These are phyloP conservation scores for Odontarrhena argentea DNA, from an alignment of 345 rosid species.

Conservation along the genomic window DNA sequence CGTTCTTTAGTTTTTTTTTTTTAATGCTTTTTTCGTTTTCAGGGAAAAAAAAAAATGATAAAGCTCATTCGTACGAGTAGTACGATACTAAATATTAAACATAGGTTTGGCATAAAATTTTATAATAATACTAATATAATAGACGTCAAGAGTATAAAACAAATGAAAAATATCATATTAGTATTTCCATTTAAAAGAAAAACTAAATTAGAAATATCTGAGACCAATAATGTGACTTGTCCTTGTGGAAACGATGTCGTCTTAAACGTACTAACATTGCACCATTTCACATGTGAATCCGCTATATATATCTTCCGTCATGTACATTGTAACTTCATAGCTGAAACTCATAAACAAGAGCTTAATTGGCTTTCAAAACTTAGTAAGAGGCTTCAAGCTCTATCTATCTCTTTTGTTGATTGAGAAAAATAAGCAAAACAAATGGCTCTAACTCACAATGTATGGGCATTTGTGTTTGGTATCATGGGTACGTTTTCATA, in stretches of 20 bases:
- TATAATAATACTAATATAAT: constrained; percentile 33
- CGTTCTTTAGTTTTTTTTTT: constrained; percentile 31
- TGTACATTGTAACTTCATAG: constrained; percentile 33
- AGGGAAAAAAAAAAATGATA: background rate
- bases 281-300: constrained; percentile 37
- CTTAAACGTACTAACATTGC: constrained; percentile 28
- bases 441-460: constrained; percentile 41
- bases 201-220: constrained; percentile 34
- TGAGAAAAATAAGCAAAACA: constrained; percentile 10
- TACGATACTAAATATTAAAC: constrained; percentile 13
- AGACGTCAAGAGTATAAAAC: constrained; percentile 36
- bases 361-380: constrained; percentile 32
- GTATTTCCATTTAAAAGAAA: constrained; percentile 14
- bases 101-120: constrained; percentile 25
- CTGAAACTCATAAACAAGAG: constrained; percentile 31
- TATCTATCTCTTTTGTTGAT: constrained; percentile 27
- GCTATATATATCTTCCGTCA: constrained; percentile 34
- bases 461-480: constrained; percentile 43
- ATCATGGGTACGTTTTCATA: constrained; percentile 37
- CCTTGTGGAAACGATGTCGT: constrained; percentile 41
- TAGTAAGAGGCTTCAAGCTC: constrained; percentile 23
- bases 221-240: constrained; percentile 38
- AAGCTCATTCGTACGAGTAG: constrained; percentile 24
- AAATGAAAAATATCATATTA: constrained; percentile 27
- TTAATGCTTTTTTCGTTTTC: background rate